A percentile compares a stretch with the other conserved stretches of the same genome.
Evolutionary conservation across 2,329 filamentous ascomycete species (phyloP).

Genomic region (Xylariaceae sp.): DNA sequence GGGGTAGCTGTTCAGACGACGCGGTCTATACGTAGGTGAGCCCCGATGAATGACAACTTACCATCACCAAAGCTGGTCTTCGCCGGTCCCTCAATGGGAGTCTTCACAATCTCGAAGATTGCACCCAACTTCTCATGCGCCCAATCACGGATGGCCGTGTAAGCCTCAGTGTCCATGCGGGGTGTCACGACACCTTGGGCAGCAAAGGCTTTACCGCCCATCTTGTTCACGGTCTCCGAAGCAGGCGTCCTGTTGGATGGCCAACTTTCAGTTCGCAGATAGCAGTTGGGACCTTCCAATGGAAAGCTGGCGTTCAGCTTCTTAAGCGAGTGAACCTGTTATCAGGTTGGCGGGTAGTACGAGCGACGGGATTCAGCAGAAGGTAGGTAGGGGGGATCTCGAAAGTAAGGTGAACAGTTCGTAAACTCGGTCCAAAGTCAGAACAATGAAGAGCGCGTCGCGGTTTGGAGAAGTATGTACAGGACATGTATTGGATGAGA

Average conservation of each 20-base stretch:
- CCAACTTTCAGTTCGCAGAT: neutral
- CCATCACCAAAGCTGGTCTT: constrained; percentile 64
- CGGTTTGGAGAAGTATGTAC: too few relatives aligned
- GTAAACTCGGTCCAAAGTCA: too few relatives aligned
- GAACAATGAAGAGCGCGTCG: too few relatives aligned
- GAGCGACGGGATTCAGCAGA: neutral
- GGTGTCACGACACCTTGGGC: constrained; percentile 52
- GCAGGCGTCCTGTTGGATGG: neutral
- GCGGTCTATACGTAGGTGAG: neutral
- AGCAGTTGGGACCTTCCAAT: neutral
- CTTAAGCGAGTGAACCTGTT: neutral
- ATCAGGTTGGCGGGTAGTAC: neutral
- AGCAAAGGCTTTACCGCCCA: constrained; percentile 62
- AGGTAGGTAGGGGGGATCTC: too few relatives aligned
- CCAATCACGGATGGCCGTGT: constrained; percentile 44
- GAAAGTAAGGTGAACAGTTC: too few relatives aligned
- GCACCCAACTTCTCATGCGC: constrained; percentile 43
- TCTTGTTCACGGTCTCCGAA: constrained; percentile 29
- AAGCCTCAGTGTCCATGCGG: constrained; percentile 57
- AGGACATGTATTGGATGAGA: too few relatives aligned
- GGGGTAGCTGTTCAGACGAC: too few relatives aligned
- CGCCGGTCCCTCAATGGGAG: constrained; percentile 62
- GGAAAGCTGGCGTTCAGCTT: neutral
- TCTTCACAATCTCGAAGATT: constrained; percentile 51
- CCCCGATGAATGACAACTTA: constrained; percentile 5